These are phyloP conservation scores for Rubroshorea leprosula DNA, from an alignment of 345 rosid genomes.

Conservation along the genomic window DNA sequence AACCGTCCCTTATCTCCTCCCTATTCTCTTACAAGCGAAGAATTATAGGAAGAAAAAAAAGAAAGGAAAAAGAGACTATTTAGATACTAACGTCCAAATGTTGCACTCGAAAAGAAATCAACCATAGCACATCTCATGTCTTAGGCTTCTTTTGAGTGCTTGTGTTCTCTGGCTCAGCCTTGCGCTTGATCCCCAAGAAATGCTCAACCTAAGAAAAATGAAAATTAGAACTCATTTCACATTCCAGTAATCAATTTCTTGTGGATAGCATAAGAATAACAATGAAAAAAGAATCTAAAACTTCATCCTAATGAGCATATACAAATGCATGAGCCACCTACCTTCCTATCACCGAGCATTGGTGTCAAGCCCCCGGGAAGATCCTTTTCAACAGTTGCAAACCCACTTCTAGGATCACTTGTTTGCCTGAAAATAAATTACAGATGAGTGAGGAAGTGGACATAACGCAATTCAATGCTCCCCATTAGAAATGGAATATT, in stretches of 20 bases:
- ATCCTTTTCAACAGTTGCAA: conserved; percentile 87
- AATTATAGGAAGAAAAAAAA: too few species aligned
- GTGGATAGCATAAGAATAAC: neutral
- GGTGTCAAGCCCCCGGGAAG: conserved; percentile 80
- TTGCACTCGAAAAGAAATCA: neutral
- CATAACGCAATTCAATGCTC: too few species aligned
- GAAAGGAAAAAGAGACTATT: too few species aligned
- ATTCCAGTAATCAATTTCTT: conserved; percentile 3
- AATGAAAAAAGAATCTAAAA: neutral
- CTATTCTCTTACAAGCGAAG: too few species aligned
- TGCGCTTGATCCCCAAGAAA: conserved; percentile 88
- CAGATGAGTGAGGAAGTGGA: neutral
- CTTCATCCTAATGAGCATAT: neutral
- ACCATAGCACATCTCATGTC: conserved; percentile 21
- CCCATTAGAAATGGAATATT: neutral
- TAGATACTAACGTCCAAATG: neutral
- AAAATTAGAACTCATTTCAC: neutral
- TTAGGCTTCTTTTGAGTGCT: conserved; percentile 54
- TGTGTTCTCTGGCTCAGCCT: conserved; percentile 46
- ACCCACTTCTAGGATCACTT: conserved; percentile 83
- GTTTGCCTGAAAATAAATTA: conserved; percentile 50
- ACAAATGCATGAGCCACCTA: conserved; percentile 21
- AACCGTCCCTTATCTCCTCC: too few species aligned
- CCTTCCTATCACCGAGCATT: conserved; percentile 95
- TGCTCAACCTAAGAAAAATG: conserved; percentile 60